Evolutionary conservation across 2,329 filamentous ascomycete species (phyloP), one percentile per base, ranked within the genome.

Genomic region (Paecilomyces sp.): DNA sequence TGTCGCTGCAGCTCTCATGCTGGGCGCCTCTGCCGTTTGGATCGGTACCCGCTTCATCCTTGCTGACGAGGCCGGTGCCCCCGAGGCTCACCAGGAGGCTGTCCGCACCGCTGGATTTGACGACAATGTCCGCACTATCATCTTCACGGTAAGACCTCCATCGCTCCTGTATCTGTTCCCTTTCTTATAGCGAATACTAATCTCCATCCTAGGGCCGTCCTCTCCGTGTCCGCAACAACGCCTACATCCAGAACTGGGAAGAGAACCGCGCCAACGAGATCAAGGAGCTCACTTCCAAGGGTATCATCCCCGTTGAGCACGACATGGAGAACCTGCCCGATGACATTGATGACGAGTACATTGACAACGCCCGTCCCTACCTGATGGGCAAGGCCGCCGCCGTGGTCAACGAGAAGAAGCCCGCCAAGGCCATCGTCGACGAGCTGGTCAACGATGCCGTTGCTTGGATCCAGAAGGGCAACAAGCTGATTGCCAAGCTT

Each of bases 341-440:
- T 64, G 85, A 88, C 55, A 84, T 89, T 62, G 85, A 90, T 60
- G 92, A 97, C 61, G 91, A 97, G 50, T 85, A 89, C 34, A 87
- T 99, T 80, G 94, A 97, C 75, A 91, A 94, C 73, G 92, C 91
- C 70, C 85, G 91, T 61, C 92, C 92, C 13, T 96, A 86, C 82
- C 79, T 97, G 68, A 99, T 99, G 94, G 94, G 94, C 76, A 95
- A 97, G 84, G 93, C 90, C 62, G 90, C 94, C 41, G 93, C 94
- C 30, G 91, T 97, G 33, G 90, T 94, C 59, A 94, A 93, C 72
- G 92, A 97, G 80, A 89, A 88, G 82, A 95, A 95, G 86, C 80
- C 84, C 47, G 94, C 94, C 63, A 95, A 92, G 84, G 90, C 77
- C 18, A 93, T 99, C 62, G 88, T 99, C 47, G 94, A 99, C 71